A percentile compares a stretch with the other conserved stretches of the same genome.
Evolutionary conservation across 2,329 filamentous ascomycete species (phyloP).

Genomic region (Xylariaceae sp.): DNA sequence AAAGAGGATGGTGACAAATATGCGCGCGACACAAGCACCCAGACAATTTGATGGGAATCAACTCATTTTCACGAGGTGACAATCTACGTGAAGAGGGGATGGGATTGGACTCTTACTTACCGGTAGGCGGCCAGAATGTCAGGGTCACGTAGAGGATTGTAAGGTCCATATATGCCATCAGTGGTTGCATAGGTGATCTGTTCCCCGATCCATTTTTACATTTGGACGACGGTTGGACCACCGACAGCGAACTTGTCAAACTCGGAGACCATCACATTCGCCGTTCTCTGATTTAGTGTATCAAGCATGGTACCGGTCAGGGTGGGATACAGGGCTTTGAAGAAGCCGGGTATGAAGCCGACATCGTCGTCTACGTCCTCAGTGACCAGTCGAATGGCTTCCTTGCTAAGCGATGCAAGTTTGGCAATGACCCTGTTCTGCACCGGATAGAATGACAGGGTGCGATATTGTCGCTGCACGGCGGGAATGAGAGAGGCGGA

Average conservation of each 20-base stretch:
- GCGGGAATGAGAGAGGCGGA: slow-evolving; percentile 1
- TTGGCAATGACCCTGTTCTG: background rate
- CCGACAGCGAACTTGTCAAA: background rate
- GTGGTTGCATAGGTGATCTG: slow-evolving; percentile 4
- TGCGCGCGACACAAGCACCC: too few species aligned
- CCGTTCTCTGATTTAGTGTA: background rate
- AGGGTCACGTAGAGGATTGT: slow-evolving; percentile 3
- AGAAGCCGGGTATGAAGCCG: slow-evolving; percentile 1
- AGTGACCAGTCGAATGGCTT: background rate
- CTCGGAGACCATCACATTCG: background rate
- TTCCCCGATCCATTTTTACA: slow-evolving; percentile 1
- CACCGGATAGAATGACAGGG: slow-evolving; percentile 1
- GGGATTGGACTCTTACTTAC: background rate
- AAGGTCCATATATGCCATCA: slow-evolving; percentile 1
- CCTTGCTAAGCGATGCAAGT: background rate
- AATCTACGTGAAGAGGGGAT: too few species aligned
- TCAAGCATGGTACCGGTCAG: slow-evolving; percentile 4
- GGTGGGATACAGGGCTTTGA: background rate
- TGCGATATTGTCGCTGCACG: slow-evolving; percentile 1
- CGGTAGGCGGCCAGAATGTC: background rate
- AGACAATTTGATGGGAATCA: too few species aligned
- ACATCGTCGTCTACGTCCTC: slow-evolving; percentile 1
- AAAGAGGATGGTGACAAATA: too few species aligned
- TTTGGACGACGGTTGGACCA: background rate
- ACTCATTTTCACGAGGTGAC: too few species aligned